A percentile compares a stretch with the other conserved stretches of the same genome.
These are phyloP conservation scores for Trametes hirsuta DNA, from an alignment of 1,284 basidiomycete species.

Conservation along the genomic window DNA sequence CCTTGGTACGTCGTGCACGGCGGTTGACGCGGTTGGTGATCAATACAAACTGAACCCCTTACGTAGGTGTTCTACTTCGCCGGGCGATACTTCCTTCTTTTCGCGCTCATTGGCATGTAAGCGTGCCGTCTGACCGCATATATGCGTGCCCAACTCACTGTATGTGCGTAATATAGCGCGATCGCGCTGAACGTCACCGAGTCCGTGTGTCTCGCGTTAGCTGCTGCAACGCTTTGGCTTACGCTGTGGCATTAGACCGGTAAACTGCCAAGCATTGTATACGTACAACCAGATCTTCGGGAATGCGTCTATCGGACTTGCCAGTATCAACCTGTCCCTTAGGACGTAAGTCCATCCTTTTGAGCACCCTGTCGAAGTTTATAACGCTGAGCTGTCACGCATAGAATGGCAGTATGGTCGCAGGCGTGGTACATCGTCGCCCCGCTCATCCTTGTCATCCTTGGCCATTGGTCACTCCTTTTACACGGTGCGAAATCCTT, in stretches of 20 bases:
- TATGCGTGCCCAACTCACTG: not conserved
- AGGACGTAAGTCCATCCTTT: conserved; percentile 58
- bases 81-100: conserved; percentile 70
- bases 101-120: conserved; percentile 72
- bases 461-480: conserved; percentile 76
- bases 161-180: conserved; percentile 39
- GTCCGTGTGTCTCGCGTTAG: conserved; percentile 36
- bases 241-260: conserved; percentile 42
- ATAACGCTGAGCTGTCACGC: not conserved
- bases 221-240: not conserved
- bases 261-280: conserved; percentile 71
- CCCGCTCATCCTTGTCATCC: conserved; percentile 58
- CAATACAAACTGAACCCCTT: not conserved
- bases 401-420: conserved; percentile 74
- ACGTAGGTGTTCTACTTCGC: conserved; percentile 72
- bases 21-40: not conserved
- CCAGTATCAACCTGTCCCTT: conserved; percentile 77
- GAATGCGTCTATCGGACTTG: conserved; percentile 72
- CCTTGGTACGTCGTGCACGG: conserved; percentile 32
- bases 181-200: conserved; percentile 60
- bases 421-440: conserved; percentile 59
- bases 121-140: not conserved
- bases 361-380: conserved; percentile 5
- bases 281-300: conserved; percentile 74
- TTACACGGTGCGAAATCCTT: conserved; percentile 58